Conservation (phyloP, 2,329 filamentous ascomycete genomes). For the Zasmidium cellare region DNA sequence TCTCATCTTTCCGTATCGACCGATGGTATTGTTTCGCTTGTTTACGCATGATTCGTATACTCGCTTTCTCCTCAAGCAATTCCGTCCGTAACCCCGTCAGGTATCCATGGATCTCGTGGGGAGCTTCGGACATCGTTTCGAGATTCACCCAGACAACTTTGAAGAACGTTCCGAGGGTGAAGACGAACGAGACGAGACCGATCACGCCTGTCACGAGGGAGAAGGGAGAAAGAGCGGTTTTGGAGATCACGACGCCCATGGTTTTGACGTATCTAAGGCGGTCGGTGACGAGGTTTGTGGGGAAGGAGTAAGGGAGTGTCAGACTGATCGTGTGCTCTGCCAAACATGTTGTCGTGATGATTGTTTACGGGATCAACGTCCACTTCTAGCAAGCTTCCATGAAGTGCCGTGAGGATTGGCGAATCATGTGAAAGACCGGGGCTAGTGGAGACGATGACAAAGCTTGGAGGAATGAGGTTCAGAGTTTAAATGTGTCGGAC, state of each 20-base stretch:
- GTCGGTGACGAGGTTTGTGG: background rate
- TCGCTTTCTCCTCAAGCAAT: constrained; percentile 42
- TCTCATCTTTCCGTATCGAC: constrained; percentile 18
- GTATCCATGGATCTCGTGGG: constrained; percentile 40
- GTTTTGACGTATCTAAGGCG: background rate
- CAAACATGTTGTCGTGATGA: background rate
- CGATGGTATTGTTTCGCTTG: constrained; percentile 15
- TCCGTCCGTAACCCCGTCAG: constrained; percentile 44
- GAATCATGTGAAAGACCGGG: background rate
- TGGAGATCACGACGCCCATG: constrained; percentile 37
- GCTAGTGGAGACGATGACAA: background rate
- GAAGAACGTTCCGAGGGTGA: constrained; percentile 45
- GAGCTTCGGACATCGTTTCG: constrained; percentile 38
- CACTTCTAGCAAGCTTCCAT: background rate
- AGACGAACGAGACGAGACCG: constrained; percentile 45
- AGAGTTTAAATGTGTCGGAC: background rate
- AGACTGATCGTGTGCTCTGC: background rate
- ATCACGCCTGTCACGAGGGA: constrained; percentile 39
- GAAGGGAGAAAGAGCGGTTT: constrained; percentile 34
- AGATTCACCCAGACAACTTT: constrained; percentile 44
- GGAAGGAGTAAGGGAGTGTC: background rate
- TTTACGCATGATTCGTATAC: constrained; percentile 33
- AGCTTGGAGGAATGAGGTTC: background rate
- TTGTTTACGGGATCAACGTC: constrained; percentile 3
- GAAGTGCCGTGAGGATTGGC: background rate